phyloP scores from a whole-genome alignment of 352 stramenopile genomes.

The Thalassiosira delicatula region DNA sequence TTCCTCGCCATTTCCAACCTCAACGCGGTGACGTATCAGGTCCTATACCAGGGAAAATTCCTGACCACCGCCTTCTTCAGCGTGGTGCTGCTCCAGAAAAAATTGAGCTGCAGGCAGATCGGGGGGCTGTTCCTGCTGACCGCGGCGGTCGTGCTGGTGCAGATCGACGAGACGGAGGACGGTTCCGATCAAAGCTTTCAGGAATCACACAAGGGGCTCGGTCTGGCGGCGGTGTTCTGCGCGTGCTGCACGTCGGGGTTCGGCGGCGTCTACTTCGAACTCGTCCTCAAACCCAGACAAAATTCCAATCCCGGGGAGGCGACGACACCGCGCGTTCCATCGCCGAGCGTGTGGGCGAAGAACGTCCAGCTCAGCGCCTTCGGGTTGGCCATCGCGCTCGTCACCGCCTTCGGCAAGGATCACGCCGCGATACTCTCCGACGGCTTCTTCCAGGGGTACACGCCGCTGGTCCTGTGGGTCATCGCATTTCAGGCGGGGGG shows the following conservation, averaged over 20 bases:
- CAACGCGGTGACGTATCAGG: conserved; percentile 84
- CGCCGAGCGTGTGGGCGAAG: conserved; percentile 53
- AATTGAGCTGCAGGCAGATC: conserved; percentile 73
- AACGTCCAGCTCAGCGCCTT: conserved; percentile 80
- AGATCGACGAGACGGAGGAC: conserved; percentile 58
- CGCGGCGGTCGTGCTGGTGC: conserved; percentile 78
- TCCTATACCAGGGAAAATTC: conserved; percentile 88
- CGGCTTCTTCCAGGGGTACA: conserved; percentile 87
- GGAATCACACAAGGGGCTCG: conserved; percentile 55
- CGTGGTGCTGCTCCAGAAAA: conserved; percentile 83
- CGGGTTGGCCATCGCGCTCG: conserved; percentile 63
- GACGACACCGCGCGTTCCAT: conserved; percentile 16
- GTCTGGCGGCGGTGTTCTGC: conserved; percentile 80
- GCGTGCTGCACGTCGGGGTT: conserved; percentile 85
- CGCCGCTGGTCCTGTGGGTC: conserved; percentile 54
- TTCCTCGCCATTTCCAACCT: conserved; percentile 87
- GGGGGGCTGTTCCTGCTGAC: conserved; percentile 81
- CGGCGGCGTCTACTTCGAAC: conserved; percentile 88
- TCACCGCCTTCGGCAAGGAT: conserved; percentile 48
- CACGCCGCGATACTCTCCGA: conserved; percentile 29
- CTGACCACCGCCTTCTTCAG: conserved; percentile 87
- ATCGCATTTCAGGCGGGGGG: conserved; percentile 51
- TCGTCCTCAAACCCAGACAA: conserved; percentile 83
- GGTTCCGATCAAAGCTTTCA: conserved; percentile 36
- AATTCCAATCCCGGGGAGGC: neutral